These are phyloP conservation scores for Penicillium malachiteum DNA, from an alignment of 495 filamentous ascomycete genomes.

Conservation along the genomic window DNA sequence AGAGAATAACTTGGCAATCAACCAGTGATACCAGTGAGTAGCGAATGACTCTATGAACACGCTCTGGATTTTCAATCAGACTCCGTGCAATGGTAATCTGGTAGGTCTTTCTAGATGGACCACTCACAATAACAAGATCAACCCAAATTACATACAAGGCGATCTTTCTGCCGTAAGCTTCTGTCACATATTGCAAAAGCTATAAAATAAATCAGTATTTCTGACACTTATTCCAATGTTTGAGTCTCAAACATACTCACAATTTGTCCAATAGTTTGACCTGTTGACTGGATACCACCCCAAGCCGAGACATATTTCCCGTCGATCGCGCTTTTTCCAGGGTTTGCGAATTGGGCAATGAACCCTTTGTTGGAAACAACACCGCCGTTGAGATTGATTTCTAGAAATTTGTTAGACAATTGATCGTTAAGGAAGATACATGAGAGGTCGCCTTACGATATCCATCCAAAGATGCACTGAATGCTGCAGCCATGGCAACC, in stretches of 20 bases:
- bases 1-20: constrained; percentile 41
- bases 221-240: background rate
- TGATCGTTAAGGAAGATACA: too few species aligned
- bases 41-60: constrained; percentile 39
- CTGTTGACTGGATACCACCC: constrained; percentile 41
- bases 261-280: constrained; percentile 36
- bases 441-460: constrained; percentile 29
- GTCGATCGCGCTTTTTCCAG: constrained; percentile 31
- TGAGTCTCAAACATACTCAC: constrained; percentile 9
- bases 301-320: constrained; percentile 40
- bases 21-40: constrained; percentile 38
- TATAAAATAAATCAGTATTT: constrained; percentile 1
- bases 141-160: constrained; percentile 35
- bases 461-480: constrained; percentile 40
- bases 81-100: background rate
- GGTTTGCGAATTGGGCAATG: constrained; percentile 31
- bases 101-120: background rate
- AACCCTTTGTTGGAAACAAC: constrained; percentile 43
- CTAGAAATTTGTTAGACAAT: too few species aligned
- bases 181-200: constrained; percentile 34
- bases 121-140: constrained; percentile 18
- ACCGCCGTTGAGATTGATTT: constrained; percentile 42
- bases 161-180: constrained; percentile 31
- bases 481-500: constrained; percentile 37
- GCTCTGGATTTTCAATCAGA: constrained; percentile 19